Evolutionary conservation across 2,329 filamentous ascomycete species (phyloP).

Genomic region (Colletotrichum tabaci): DNA sequence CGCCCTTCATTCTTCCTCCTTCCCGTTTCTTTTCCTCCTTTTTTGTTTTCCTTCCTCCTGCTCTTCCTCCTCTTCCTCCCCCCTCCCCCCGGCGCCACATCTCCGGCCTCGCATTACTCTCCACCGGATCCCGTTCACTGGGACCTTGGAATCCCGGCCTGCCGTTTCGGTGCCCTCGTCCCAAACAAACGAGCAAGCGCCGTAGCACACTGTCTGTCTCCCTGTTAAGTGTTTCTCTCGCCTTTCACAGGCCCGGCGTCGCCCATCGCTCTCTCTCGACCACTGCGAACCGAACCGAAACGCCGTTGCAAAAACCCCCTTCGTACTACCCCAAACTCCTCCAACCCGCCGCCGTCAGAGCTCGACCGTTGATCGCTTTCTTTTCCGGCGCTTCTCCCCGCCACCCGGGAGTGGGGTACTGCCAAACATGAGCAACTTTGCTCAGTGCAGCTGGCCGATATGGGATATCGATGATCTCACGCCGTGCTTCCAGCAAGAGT

Average conservation of each 20-base stretch:
- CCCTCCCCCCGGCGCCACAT: slow-evolving; percentile 10
- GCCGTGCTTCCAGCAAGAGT: slow-evolving; percentile 78
- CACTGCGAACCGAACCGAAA: slow-evolving; percentile 35
- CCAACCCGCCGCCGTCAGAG: slow-evolving; percentile 3
- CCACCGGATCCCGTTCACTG: not conserved
- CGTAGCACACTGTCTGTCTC: not conserved
- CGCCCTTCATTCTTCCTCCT: not conserved
- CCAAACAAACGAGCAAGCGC: not conserved
- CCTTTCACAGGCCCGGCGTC: slow-evolving; percentile 28
- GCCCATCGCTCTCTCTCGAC: slow-evolving; percentile 21
- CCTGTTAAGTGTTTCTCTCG: not conserved
- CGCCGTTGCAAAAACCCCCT: slow-evolving; percentile 16
- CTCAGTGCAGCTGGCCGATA: slow-evolving; percentile 70
- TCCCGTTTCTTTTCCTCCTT: slow-evolving; percentile 9
- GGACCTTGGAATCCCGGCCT: slow-evolving; percentile 3
- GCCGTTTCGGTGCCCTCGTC: no score
- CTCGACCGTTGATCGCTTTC: slow-evolving; percentile 32
- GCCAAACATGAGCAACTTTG: slow-evolving; percentile 61
- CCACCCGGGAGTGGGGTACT: slow-evolving; percentile 38
- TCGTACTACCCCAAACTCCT: slow-evolving; percentile 34
- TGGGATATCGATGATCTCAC: slow-evolving; percentile 77
- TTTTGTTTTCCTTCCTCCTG: slow-evolving; percentile 16
- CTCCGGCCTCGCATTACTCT: not conserved
- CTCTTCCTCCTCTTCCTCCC: slow-evolving; percentile 2
- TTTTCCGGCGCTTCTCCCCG: slow-evolving; percentile 37